Conservation (phyloP, 306 rosid species). For the Astragalus glycyphyllos region DNA sequence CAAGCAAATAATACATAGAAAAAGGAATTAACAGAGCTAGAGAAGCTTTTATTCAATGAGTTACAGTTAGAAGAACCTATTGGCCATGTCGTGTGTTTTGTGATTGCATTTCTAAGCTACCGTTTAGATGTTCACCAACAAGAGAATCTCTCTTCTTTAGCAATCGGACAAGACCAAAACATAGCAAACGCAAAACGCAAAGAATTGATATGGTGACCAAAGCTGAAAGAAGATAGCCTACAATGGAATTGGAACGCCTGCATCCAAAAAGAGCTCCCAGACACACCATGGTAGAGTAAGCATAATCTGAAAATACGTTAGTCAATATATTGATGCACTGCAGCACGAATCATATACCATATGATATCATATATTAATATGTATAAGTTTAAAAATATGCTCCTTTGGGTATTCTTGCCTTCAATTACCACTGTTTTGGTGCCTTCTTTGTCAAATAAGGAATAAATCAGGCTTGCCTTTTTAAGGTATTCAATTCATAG, state of each 20-base stretch:
- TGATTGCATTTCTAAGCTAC: constrained; percentile 35
- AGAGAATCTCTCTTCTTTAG: constrained; percentile 33
- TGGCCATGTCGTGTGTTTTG: constrained; percentile 1
- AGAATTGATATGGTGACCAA: constrained; percentile 44
- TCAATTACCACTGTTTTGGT: constrained; percentile 4
- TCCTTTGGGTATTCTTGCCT: constrained; percentile 44
- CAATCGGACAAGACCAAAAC: constrained; percentile 38
- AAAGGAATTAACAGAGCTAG: not conserved
- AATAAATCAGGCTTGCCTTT: constrained; percentile 10
- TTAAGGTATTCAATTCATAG: no score
- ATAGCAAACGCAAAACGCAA: constrained; percentile 47
- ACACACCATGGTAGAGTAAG: constrained; percentile 47
- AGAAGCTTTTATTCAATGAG: constrained; percentile 9
- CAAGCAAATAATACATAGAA: not conserved
- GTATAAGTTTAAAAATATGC: not conserved
- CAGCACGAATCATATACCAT: not conserved
- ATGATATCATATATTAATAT: no score
- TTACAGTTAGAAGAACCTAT: not conserved
- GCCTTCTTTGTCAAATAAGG: constrained; percentile 45
- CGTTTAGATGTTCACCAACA: constrained; percentile 18
- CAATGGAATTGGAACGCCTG: constrained; percentile 44
- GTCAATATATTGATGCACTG: constrained; percentile 3
- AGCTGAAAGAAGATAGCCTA: constrained; percentile 46
- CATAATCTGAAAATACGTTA: not conserved
- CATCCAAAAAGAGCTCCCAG: constrained; percentile 55